phyloP scores from a whole-genome alignment of 331 rosid genomes.

The Spiraea crenata region DNA sequence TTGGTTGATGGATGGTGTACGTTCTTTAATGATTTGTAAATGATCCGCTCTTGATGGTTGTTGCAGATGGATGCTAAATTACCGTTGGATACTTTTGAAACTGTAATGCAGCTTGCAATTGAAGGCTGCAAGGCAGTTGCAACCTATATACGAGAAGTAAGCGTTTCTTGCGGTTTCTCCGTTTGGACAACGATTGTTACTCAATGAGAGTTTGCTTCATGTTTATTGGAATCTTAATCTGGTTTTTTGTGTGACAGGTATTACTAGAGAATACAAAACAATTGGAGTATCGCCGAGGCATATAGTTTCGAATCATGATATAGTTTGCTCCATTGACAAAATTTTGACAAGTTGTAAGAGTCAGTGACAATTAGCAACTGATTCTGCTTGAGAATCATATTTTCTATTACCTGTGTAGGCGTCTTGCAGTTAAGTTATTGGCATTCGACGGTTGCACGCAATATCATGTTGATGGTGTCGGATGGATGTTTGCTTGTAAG shows the following conservation, averaged over 20 bases:
- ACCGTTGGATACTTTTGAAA: conserved; percentile 77
- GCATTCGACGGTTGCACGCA: conserved; percentile 64
- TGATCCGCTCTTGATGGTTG: conserved; percentile 14
- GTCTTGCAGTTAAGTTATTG: conserved; percentile 60
- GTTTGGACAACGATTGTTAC: neutral
- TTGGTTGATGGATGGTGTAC: neutral
- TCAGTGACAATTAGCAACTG: neutral
- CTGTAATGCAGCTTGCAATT: conserved; percentile 74
- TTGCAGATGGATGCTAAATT: conserved; percentile 89
- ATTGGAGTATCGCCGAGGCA: conserved; percentile 62
- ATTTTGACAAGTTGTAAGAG: neutral
- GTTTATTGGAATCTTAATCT: neutral
- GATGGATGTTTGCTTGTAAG: too few relatives aligned
- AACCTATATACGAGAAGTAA: conserved; percentile 67
- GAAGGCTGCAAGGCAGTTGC: conserved; percentile 98
- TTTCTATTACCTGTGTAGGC: conserved; percentile 9
- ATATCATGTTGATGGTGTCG: conserved; percentile 57
- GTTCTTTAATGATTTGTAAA: neutral
- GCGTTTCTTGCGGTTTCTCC: conserved; percentile 15
- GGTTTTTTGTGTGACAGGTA: conserved; percentile 39
- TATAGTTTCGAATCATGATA: conserved; percentile 29
- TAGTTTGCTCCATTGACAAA: neutral
- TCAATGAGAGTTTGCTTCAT: neutral
- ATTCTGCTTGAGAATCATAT: neutral
- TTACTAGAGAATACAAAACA: conserved; percentile 73